These are phyloP conservation scores for Elaeis oleifera DNA, from an alignment of 202 grass and related monocot genomes.

Conservation along the genomic window DNA sequence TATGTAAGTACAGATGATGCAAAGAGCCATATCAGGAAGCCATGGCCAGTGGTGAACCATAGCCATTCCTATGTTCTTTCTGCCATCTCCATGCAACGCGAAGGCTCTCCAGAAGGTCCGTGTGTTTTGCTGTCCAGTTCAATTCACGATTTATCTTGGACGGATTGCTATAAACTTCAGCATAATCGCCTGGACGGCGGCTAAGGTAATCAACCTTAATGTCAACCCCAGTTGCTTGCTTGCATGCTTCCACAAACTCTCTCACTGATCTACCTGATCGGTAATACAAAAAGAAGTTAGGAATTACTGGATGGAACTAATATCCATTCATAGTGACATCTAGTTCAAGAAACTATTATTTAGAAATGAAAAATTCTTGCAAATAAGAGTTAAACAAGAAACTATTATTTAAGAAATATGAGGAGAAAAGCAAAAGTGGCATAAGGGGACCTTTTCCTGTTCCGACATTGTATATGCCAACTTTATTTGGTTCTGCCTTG, in stretches of 20 bases:
- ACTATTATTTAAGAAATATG: not conserved
- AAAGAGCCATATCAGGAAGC: slow-evolving; percentile 28
- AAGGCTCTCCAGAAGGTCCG: slow-evolving; percentile 64
- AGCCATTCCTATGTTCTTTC: slow-evolving; percentile 58
- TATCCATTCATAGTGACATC: not conserved
- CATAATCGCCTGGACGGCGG: slow-evolving; percentile 73
- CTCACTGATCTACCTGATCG: slow-evolving; percentile 73
- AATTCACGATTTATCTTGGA: slow-evolving; percentile 63
- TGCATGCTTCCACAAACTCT: slow-evolving; percentile 94
- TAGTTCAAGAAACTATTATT: not conserved
- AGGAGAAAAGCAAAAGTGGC: not conserved
- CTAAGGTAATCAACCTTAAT: slow-evolving; percentile 78
- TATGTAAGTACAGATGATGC: slow-evolving; percentile 13
- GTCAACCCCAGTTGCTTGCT: slow-evolving; percentile 62
- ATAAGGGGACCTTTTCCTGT: slow-evolving; percentile 66
- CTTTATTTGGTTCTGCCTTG: slow-evolving; percentile 65
- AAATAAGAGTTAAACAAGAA: not conserved
- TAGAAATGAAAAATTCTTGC: not conserved
- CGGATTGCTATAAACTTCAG: slow-evolving; percentile 76
- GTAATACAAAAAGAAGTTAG: not conserved
- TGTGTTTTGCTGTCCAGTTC: slow-evolving; percentile 83
- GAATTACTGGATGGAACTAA: not conserved
- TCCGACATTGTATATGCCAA: slow-evolving; percentile 94
- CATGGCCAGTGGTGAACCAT: slow-evolving; percentile 43
- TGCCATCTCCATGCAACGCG: slow-evolving; percentile 73